These are phyloP conservation scores for Fusarium sp. DNA, from an alignment of 2,329 filamentous ascomycete genomes.

Conservation along the genomic window DNA sequence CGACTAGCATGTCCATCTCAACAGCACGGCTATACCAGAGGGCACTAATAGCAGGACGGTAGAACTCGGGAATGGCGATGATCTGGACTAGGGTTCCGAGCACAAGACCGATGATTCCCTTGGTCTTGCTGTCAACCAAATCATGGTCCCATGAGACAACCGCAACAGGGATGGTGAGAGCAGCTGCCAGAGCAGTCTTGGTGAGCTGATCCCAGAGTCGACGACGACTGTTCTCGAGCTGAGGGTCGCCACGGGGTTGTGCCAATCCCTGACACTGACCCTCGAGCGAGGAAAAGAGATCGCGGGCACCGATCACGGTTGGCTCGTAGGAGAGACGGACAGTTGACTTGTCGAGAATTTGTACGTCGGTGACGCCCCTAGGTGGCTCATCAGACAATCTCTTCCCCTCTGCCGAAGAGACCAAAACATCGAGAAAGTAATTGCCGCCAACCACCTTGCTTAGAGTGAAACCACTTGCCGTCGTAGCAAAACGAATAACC, in stretches of 20 bases:
- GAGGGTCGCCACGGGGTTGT: conserved; percentile 48
- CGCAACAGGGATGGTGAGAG: conserved; percentile 49
- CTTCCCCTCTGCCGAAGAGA: conserved; percentile 32
- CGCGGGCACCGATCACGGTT: conserved; percentile 47
- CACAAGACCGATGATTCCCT: conserved; percentile 51
- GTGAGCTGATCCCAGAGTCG: conserved; percentile 48
- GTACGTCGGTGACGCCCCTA: conserved; percentile 44
- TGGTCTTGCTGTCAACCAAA: conserved; percentile 34
- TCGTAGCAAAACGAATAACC: conserved; percentile 42
- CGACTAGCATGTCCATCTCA: conserved; percentile 69
- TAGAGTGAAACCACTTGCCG: conserved; percentile 47
- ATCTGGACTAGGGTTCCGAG: conserved; percentile 64
- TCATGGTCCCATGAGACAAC: conserved; percentile 48
- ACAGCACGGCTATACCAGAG: conserved; percentile 58
- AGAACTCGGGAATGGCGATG: conserved; percentile 62
- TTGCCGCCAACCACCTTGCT: conserved; percentile 41
- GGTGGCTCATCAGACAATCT: conserved; percentile 21
- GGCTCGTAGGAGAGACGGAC: conserved; percentile 52
- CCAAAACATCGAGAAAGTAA: conserved; percentile 46
- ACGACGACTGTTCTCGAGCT: conserved; percentile 45
- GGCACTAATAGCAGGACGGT: conserved; percentile 59
- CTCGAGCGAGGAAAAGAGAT: conserved; percentile 39
- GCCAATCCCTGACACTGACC: conserved; percentile 43
- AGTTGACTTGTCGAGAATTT: conserved; percentile 44
- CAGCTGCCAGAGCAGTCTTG: conserved; percentile 47